Conservation (phyloP, 257 asterid genomes). For the Ilex aquifolium region DNA sequence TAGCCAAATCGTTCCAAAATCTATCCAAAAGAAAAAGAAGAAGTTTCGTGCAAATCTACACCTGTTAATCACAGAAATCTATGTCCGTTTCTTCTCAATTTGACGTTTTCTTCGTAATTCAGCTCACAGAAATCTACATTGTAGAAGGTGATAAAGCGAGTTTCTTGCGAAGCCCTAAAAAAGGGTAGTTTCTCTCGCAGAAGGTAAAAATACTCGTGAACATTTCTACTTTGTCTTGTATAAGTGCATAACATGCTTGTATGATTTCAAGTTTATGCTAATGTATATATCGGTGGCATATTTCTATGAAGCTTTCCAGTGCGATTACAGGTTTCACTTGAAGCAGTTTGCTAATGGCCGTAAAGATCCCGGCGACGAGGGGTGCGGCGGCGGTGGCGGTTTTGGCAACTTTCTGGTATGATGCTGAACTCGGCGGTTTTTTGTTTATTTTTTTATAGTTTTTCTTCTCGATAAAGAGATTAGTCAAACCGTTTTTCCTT, state of each 20-base stretch:
- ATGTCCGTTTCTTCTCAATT: neutral
- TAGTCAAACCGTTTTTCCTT: conserved; percentile 20
- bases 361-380: neutral
- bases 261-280: neutral
- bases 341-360: neutral
- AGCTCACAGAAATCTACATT: neutral
- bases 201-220: conserved; percentile 8
- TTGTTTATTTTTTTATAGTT: neutral
- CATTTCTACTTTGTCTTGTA: conserved; percentile 1
- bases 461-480: conserved; percentile 13
- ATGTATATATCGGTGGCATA: conserved; percentile 3
- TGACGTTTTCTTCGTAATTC: neutral
- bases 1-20: neutral
- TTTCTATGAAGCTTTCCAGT: neutral
- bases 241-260: neutral
- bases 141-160: neutral
- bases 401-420: conserved; percentile 25
- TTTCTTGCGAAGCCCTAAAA: neutral
- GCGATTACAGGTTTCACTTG: neutral
- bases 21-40: neutral
- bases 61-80: conserved; percentile 10
- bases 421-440: conserved; percentile 1
- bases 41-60: conserved; percentile 15
- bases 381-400: neutral
- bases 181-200: neutral